These are phyloP conservation scores for Dothistroma pini DNA, from an alignment of 2,329 filamentous ascomycete species.

Conservation along the genomic window DNA sequence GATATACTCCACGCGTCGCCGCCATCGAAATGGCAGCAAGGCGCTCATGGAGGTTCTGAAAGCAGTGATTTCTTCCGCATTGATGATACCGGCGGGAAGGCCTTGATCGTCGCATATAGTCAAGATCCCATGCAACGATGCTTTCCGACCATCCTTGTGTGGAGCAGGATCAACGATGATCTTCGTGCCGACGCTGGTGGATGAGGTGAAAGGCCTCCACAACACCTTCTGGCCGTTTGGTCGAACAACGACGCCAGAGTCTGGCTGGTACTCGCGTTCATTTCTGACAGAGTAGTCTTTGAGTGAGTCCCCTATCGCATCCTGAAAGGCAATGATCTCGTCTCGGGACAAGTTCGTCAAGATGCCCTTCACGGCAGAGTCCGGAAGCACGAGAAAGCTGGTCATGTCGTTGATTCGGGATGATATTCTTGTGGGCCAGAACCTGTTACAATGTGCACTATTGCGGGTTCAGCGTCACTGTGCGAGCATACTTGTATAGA, in stretches of 20 bases:
- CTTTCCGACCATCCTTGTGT: neutral
- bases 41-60: constrained; percentile 75
- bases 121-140: constrained; percentile 13
- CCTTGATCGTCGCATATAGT: constrained; percentile 11
- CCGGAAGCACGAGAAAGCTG: constrained; percentile 10
- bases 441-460: neutral
- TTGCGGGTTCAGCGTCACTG: neutral
- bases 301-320: constrained; percentile 10
- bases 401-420: neutral
- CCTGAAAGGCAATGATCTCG: constrained; percentile 9
- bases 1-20: constrained; percentile 31
- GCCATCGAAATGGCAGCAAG: constrained; percentile 51
- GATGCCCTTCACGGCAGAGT: constrained; percentile 12
- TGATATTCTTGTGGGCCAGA: neutral
- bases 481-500: neutral
- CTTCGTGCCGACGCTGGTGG: constrained; percentile 12
- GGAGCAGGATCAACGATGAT: constrained; percentile 20
- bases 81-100: constrained; percentile 41
- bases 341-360: constrained; percentile 8
- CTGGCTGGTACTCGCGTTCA: constrained; percentile 12
- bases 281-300: constrained; percentile 6
- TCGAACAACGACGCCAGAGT: constrained; percentile 8
- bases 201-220: constrained; percentile 16
- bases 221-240: constrained; percentile 15
- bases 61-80: constrained; percentile 70